Evolutionary conservation across 495 filamentous ascomycete genomes (phyloP).

Genomic region (Tetracladium marchalianum): DNA sequence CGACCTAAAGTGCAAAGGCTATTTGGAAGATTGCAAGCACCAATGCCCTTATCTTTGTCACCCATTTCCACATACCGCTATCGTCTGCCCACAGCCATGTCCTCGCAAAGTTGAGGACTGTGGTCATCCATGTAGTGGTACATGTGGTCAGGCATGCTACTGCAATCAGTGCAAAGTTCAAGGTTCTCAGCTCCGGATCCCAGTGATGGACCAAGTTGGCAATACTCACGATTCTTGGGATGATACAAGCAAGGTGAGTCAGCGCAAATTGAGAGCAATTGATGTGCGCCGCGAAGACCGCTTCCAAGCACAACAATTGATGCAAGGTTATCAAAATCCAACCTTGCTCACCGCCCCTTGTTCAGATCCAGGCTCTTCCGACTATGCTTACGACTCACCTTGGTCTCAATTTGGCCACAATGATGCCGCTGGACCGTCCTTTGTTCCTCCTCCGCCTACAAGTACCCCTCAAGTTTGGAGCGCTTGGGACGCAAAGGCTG

Average conservation of each 20-base stretch:
- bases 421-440: too few species aligned
- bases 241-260: too few species aligned
- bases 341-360: too few species aligned
- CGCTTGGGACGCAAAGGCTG: too few species aligned
- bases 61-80: slow-evolving; percentile 23
- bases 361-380: too few species aligned
- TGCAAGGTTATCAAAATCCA: too few species aligned
- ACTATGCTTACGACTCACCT: too few species aligned
- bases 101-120: slow-evolving; percentile 2
- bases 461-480: too few species aligned
- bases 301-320: not conserved
- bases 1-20: slow-evolving; percentile 34
- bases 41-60: slow-evolving; percentile 37
- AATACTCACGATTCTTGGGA: not conserved
- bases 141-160: slow-evolving; percentile 8
- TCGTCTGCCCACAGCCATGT: slow-evolving; percentile 11
- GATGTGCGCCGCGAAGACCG: not conserved
- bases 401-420: too few species aligned
- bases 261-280: too few species aligned
- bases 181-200: not conserved
- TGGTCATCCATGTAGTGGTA: slow-evolving; percentile 24
- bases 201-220: not conserved
- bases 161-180: slow-evolving; percentile 4
- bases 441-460: too few species aligned
- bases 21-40: slow-evolving; percentile 34